A percentile compares a stretch with the other conserved stretches of the same genome.
Evolutionary conservation across 371 early-diverging fungal species (phyloP).

Genomic region (Rhizomucor miehei): DNA sequence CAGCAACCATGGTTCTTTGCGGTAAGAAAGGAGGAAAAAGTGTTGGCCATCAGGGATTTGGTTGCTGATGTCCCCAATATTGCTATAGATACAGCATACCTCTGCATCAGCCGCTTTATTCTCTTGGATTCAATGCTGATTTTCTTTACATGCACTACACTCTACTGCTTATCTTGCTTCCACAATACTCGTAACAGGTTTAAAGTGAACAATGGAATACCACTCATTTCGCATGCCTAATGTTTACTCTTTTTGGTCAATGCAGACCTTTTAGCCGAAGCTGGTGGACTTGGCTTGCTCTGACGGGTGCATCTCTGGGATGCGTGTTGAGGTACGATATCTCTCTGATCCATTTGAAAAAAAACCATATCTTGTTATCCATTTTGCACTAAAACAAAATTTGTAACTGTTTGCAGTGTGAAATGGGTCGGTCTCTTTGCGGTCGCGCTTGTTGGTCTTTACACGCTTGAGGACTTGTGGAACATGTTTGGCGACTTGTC

Average conservation of each 20-base stretch:
- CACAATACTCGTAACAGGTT: slow-evolving; percentile 67
- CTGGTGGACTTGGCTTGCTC: slow-evolving; percentile 87
- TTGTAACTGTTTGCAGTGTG: slow-evolving; percentile 62
- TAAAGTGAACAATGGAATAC: slow-evolving; percentile 3
- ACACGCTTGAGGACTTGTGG: slow-evolving; percentile 94
- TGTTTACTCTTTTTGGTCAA: background rate
- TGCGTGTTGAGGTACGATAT: slow-evolving; percentile 50
- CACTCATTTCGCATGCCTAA: background rate
- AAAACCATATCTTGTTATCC: background rate
- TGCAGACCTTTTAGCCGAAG: slow-evolving; percentile 70
- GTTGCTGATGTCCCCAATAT: background rate
- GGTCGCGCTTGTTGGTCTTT: slow-evolving; percentile 91
- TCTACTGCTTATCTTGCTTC: slow-evolving; percentile 74
- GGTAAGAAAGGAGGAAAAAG: too few species aligned
- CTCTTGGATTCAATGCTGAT: slow-evolving; percentile 98
- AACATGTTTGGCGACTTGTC: slow-evolving; percentile 82
- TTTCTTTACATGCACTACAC: slow-evolving; percentile 83
- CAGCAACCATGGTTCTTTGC: slow-evolving; percentile 76
- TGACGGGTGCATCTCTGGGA: slow-evolving; percentile 94
- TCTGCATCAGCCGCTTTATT: slow-evolving; percentile 94
- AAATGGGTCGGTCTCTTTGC: slow-evolving; percentile 99
- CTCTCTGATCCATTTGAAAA: background rate
- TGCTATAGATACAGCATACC: slow-evolving; percentile 72
- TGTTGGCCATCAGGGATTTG: too few species aligned
- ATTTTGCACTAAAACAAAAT: too few species aligned